Conservation (phyloP, 306 rosid genomes). For the Castanea crenata region DNA sequence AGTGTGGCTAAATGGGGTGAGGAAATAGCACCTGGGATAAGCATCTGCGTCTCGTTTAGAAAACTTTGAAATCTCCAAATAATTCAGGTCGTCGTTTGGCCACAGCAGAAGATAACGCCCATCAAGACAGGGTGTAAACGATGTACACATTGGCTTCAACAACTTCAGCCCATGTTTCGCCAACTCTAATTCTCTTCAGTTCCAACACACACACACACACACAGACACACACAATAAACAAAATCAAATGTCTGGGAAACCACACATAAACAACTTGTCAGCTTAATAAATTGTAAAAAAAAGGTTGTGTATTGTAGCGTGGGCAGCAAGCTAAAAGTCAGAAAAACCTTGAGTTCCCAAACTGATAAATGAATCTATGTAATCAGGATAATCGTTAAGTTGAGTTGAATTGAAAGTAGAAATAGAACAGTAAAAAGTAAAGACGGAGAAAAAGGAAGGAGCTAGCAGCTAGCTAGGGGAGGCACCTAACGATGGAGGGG, state of each 20-base stretch:
- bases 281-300: too few species aligned
- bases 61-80: constrained; percentile 77
- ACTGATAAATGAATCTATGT: too few species aligned
- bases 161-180: constrained; percentile 77
- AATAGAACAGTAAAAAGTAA: too few species aligned
- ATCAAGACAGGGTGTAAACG: constrained; percentile 90
- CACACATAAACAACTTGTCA: not conserved
- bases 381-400: too few species aligned
- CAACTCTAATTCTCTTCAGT: constrained; percentile 64
- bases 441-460: too few species aligned
- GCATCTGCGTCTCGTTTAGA: constrained; percentile 72
- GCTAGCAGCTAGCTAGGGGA: not conserved
- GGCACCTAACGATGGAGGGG: constrained; percentile 66
- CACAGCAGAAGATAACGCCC: constrained; percentile 86
- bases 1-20: not conserved
- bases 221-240: not conserved
- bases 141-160: constrained; percentile 70
- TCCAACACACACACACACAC: not conserved
- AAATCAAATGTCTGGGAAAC: not conserved
- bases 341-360: too few species aligned
- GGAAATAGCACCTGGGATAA: constrained; percentile 58
- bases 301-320: too few species aligned
- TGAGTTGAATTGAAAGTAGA: too few species aligned
- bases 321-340: too few species aligned
- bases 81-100: constrained; percentile 55